Conservation (phyloP, 1,139 yeast genomes). For the Arxiozyma bovina region DNA sequence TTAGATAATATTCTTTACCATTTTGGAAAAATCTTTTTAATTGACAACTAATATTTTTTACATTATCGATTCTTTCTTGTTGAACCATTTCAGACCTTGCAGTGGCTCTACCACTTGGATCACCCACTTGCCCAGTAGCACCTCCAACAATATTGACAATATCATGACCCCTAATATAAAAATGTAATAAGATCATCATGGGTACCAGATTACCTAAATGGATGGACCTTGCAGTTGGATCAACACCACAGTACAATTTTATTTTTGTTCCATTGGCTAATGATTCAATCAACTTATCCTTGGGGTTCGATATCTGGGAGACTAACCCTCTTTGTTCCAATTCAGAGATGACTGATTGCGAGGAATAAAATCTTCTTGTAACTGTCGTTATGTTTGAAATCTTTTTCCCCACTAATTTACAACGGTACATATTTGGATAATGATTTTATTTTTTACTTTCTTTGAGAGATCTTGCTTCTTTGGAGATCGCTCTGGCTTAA, state of each 20-base stretch:
- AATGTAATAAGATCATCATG: conserved; percentile 73
- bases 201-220: conserved; percentile 91
- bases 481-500: neutral
- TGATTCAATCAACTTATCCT: conserved; percentile 15
- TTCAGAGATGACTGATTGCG: conserved; percentile 8
- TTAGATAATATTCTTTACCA: conserved; percentile 53
- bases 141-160: conserved; percentile 86
- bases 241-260: conserved; percentile 87
- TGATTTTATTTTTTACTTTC: neutral
- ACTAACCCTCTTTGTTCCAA: conserved; percentile 31
- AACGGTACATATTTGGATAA: neutral
- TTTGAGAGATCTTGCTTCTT: neutral
- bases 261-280: conserved; percentile 32
- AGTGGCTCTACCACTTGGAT: conserved; percentile 83
- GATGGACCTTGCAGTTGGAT: conserved; percentile 83
- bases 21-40: conserved; percentile 49
- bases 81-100: conserved; percentile 58
- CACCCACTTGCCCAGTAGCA: conserved; percentile 97
- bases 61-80: conserved; percentile 48
- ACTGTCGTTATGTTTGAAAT: neutral
- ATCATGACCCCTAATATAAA: conserved; percentile 73
- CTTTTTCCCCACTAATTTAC: neutral
- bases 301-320: conserved; percentile 30
- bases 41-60: conserved; percentile 51
- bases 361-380: neutral